Evolutionary conservation across 2,329 filamentous ascomycete species (phyloP).

Genomic region (Pseudocercospora fijiensis): DNA sequence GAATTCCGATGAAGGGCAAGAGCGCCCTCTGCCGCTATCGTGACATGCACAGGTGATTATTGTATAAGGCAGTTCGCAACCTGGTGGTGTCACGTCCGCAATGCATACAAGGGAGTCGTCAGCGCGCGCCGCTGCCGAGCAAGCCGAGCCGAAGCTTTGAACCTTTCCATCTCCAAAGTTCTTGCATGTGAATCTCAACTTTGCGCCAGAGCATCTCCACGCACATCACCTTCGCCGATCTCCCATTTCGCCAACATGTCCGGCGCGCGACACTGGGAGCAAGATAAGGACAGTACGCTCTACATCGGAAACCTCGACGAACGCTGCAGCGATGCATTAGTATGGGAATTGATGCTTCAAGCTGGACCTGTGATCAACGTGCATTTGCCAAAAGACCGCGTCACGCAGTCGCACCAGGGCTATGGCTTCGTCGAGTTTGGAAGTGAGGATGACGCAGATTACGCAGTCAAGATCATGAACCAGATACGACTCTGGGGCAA

Average conservation of each 20-base stretch:
- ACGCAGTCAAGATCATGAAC: conserved; percentile 95
- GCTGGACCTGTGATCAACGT: conserved; percentile 97
- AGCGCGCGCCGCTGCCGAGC: not conserved
- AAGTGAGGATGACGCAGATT: conserved; percentile 91
- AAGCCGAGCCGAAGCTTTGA: not conserved
- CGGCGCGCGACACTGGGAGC: conserved; percentile 76
- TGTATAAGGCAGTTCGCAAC: not conserved
- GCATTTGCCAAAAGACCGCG: conserved; percentile 95
- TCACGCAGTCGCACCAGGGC: conserved; percentile 93
- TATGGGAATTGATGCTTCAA: conserved; percentile 98
- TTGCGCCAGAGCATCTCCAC: not conserved
- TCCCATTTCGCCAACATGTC: conserved; percentile 55
- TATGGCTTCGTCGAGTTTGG: conserved; percentile 99
- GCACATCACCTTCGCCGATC: not conserved
- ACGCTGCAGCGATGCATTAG: conserved; percentile 81
- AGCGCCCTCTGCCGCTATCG: conserved; percentile 10
- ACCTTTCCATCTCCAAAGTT: not conserved
- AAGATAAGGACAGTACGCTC: conserved; percentile 96
- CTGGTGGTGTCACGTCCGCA: not conserved
- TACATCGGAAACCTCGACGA: conserved; percentile 99
- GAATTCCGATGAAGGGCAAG: conserved; percentile 4
- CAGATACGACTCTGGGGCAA: conserved; percentile 90
- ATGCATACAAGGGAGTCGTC: not conserved
- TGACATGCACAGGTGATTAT: not conserved
- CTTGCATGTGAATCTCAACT: conserved; percentile 8